Base-by-base conservation (phyloP, 2,329 filamentous ascomycete species). In the Lasiodiplodia theobromae region DNA sequence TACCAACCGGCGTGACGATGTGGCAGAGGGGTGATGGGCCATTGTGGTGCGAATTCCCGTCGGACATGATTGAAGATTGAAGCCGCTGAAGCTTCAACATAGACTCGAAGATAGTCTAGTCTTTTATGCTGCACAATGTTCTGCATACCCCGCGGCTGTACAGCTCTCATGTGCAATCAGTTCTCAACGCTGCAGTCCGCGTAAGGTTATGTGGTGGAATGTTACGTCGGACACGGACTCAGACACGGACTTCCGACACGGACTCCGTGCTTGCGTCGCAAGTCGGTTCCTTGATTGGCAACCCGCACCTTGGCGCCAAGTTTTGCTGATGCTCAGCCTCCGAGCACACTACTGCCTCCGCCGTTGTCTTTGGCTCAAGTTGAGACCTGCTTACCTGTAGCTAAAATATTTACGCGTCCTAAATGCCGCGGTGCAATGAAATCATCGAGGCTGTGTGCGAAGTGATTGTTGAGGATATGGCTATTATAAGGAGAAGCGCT, bases 1-100 rank as follows among this genome's bases (percentile, higher is more conserved):
- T 85, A 37, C 82, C 84, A 16, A 84, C 80, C 0, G 84, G 83
- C 0, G 84, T 82, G 2, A 85, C 71, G 53, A 86, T 83, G 57
- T 74, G 72, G 68, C 71, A 73, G 37, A 69, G 47, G 21, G 72
- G 70, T 12, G 18, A 12, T 2, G 7, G 12, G 6, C 7, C 37
- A n/a, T 44, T 25, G 16, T 44, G 10, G 5, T 18, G 25, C 12
- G 23, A 12, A 25, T 31, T 12, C 28, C 10, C 2, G 25, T 12
- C 23, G 12, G 51, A 28, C 51, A 53, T 53, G 11, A 2, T 51
- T 14, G 12, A 53, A 18, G 3, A 8, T 3, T n/a, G 16, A 28
- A 18, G 25, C 52, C 1, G 14, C 7, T n/a, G 12, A 28, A 18
- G 25, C 25, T 44, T 18, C 16, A 44, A 44, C 40, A 1, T 1